Evolutionary conservation across 768 basidiomycete species (phyloP), one percentile per base, ranked within the genome.

Genomic region (Kwoniella bestiolae): DNA sequence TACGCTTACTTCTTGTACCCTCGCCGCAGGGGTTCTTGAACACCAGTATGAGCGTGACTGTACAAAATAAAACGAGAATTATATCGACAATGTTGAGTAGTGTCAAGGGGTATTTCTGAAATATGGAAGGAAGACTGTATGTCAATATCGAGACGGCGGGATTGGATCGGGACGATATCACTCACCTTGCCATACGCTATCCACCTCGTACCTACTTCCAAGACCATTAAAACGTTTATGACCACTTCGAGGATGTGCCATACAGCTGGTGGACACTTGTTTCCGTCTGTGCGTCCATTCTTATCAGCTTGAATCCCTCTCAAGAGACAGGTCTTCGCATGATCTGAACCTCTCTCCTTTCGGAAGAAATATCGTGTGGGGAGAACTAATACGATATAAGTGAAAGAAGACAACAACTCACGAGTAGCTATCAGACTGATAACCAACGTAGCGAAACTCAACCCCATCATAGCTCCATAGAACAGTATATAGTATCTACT

Each of bases 181-280:
- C 91, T 75, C 74, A 98, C 95, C 81, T 87, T 86, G 66, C 95
- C 95, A 75, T 96, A 91, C 1, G 96, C 96, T 63, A 97, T 84
- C 78, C 97, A 90, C 44, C 96, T 88, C 65, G 95, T 90, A 1
- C 85, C 85, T 18, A 99, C 96, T 83, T 99, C 96, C 26, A 90
- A 79, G 65, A 98, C 97, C 94, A 97, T 95, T 9, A 91, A 85
- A 0, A 86, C 85, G 56, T 81, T 80, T 35, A 81, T 72, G 49
- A 81, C 67, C 9, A 81, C 71, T 52, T 81, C 79, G 14, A 81
- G 67, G 23, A 81, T 76, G 62, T 81, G 79, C 79, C 79, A 81
- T 52, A 70, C 63, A 2, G 72, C 56, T 9, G 76, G 72, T 0
- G 78, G 79, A 56, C 79, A 81, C 53, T 63, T 66, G 14, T 69